Evolutionary conservation across 257 asterid species (phyloP), one percentile per base, ranked within the genome.

Genomic region (Sherardia arvensis): DNA sequence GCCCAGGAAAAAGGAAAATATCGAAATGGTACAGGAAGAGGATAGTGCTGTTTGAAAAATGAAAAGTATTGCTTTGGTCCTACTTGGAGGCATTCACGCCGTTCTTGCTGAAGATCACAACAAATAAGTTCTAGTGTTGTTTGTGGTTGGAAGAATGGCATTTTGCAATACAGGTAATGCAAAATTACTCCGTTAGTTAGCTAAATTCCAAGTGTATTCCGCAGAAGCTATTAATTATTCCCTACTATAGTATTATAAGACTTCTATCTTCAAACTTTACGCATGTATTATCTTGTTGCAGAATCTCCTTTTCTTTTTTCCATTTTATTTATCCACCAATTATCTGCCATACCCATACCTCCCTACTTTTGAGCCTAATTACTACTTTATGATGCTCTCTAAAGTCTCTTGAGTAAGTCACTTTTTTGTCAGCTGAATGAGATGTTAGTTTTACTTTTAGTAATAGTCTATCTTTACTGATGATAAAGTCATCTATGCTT

Each of bases 1-100:
- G 15, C 60, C 66, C 55, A 70, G 81, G 61, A 45, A 66, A 69
- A 79, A 66, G 61, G 60, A 68, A 61, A 70, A 61, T 48, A 75
- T 49, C 67, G 63, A 33, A 54, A 49, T 45, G 49, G 36, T 47
- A 48, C 43, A 21, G n/a, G 34, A 66, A 15, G 63, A 27, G 15
- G 48, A 54, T 58, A 59, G 65, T 11, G 74, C 40, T 22, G 34
- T 25, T 47, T 61, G 57, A 26, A 68, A 47, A 45, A 57, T 58
- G 48, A 30, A 45, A 3, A 51, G n/a, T 54, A 53, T 34, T 56
- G 51, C 64, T 33, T 62, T 61, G 32, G 15, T 74, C 15, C 5
- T 45, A 17, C 20, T 25, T 3, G 26, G 28, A 63, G 58, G 3
- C 47, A 29, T 32, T n/a, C 17, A n/a, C 32, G 47, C 27, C 21